Evolutionary conservation across 176 grass and related monocot species (phyloP).

Genomic region (Oropetium thomaeum): DNA sequence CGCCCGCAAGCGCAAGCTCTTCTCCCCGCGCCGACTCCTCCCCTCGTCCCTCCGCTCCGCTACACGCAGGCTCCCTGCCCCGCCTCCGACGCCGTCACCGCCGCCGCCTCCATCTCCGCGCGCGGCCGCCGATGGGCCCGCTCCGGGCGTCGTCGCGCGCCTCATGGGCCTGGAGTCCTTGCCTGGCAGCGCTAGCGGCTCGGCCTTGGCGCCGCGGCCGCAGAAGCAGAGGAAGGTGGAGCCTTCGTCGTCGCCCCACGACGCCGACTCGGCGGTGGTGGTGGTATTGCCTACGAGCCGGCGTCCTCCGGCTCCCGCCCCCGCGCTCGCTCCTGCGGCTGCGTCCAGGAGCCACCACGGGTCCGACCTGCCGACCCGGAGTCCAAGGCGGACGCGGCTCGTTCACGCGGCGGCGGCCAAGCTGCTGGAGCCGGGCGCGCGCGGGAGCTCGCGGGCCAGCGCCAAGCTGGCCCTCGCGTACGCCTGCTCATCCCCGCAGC

Average conservation of each 20-base stretch:
- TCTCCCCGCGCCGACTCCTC: slow-evolving; percentile 36
- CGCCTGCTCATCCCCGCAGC: slow-evolving; percentile 53
- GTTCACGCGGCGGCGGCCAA: slow-evolving; percentile 60
- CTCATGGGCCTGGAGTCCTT: slow-evolving; percentile 93
- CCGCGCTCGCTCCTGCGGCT: background rate
- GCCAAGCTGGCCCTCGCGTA: slow-evolving; percentile 38
- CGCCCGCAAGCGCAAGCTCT: slow-evolving; percentile 51
- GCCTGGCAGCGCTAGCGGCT: slow-evolving; percentile 18
- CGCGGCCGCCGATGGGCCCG: background rate
- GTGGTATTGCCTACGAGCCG: slow-evolving; percentile 37
- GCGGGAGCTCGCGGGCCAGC: slow-evolving; percentile 20
- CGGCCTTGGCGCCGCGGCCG: slow-evolving; percentile 29
- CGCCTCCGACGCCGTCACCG: background rate
- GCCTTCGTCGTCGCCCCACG: background rate
- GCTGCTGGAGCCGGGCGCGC: slow-evolving; percentile 59
- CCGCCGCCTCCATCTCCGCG: background rate
- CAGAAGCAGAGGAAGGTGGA: slow-evolving; percentile 81
- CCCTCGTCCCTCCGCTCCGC: slow-evolving; percentile 23
- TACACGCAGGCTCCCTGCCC: slow-evolving; percentile 25
- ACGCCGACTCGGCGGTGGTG: slow-evolving; percentile 1
- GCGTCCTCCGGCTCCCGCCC: background rate
- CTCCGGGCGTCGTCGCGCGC: slow-evolving; percentile 73
- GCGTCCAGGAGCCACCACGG: slow-evolving; percentile 43
- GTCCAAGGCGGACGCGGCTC: slow-evolving; percentile 50
- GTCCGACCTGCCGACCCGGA: slow-evolving; percentile 45